These are phyloP conservation scores for Dovyalis caffra DNA, from an alignment of 345 rosid species.

Conservation along the genomic window DNA sequence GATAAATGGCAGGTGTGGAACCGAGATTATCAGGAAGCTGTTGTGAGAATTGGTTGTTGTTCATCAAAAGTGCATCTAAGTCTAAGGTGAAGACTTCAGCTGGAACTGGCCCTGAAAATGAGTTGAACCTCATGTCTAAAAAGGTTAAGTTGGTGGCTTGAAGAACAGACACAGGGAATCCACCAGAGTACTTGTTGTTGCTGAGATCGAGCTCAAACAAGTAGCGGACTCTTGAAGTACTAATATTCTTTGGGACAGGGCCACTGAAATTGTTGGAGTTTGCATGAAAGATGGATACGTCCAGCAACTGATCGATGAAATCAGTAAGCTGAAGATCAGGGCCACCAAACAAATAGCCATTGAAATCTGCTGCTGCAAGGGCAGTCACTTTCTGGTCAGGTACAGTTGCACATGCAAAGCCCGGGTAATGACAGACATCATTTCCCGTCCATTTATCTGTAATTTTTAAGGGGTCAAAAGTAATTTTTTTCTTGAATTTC, in stretches of 20 bases:
- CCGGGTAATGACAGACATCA: conserved; percentile 33
- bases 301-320: conserved; percentile 32
- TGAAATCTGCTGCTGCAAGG: conserved; percentile 45
- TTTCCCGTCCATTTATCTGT: conserved; percentile 19
- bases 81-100: conserved; percentile 31
- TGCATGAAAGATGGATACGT: conserved; percentile 51
- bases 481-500: conserved; percentile 21
- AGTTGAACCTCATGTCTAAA: conserved; percentile 56
- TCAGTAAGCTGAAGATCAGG: conserved; percentile 3
- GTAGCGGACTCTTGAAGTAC: conserved; percentile 7
- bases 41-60: conserved; percentile 43
- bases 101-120: conserved; percentile 37
- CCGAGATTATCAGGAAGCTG: conserved; percentile 45
- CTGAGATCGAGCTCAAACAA: conserved; percentile 58
- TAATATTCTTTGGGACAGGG: conserved; percentile 5
- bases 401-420: conserved; percentile 30
- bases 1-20: conserved; percentile 39
- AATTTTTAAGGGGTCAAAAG: not conserved
- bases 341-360: conserved; percentile 30
- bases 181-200: conserved; percentile 42
- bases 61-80: conserved; percentile 55
- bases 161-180: conserved; percentile 39
- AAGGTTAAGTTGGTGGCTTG: conserved; percentile 30
- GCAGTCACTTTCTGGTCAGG: conserved; percentile 27
- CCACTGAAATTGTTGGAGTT: conserved; percentile 46